phyloP scores from a whole-genome alignment of 2,329 filamentous ascomycete genomes.

The Alternaria sp. region DNA sequence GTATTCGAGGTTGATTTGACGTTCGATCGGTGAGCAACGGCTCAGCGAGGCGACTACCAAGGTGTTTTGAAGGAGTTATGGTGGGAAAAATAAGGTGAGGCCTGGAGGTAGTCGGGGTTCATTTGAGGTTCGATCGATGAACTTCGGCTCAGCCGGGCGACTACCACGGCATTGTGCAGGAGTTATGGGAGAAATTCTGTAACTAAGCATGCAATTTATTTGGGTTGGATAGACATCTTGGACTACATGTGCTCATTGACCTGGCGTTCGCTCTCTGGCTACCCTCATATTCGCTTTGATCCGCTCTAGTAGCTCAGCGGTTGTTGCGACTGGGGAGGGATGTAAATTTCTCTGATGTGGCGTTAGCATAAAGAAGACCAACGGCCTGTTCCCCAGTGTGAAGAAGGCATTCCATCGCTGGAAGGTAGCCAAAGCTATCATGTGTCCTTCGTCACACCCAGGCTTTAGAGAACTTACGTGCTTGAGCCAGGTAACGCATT shows the following conservation, averaged over 20 bases:
- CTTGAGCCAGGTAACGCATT: constrained; percentile 80
- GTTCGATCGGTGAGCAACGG: neutral
- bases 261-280: constrained; percentile 18
- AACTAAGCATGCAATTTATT: neutral
- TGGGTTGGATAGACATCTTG: neutral
- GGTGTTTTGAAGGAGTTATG: neutral
- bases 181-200: neutral
- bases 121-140: neutral
- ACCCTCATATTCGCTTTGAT: constrained; percentile 71
- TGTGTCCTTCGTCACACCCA: neutral
- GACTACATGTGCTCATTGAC: neutral
- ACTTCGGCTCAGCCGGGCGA: neutral
- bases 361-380: neutral
- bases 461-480: constrained; percentile 65
- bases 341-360: constrained; percentile 65
- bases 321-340: constrained; percentile 64
- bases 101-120: neutral
- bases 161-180: neutral
- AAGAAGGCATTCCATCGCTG: neutral
- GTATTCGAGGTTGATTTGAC: neutral
- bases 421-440: neutral
- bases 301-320: constrained; percentile 69
- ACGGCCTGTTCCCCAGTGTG: neutral
- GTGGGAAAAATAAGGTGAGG: neutral
- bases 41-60: neutral